phyloP scores from a whole-genome alignment of 768 basidiomycete species.

The Suillus occidentalis region DNA sequence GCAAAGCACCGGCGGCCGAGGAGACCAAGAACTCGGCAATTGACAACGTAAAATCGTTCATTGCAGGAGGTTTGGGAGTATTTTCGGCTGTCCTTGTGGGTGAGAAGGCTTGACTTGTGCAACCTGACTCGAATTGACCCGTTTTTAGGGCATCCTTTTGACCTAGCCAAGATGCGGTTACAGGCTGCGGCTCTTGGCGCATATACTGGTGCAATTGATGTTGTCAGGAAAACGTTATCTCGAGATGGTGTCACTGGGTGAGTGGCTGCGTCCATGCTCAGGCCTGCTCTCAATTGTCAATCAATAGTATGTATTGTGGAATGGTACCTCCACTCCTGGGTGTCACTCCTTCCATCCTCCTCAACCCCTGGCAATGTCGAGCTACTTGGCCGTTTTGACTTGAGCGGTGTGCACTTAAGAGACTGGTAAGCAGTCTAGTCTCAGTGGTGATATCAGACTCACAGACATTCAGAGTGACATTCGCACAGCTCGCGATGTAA shows the following conservation, averaged over 20 bases:
- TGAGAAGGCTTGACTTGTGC: conserved; percentile 35
- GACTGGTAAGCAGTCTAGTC: conserved; percentile 65
- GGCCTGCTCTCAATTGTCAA: conserved; percentile 7
- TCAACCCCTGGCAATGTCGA: no score
- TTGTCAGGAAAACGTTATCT: conserved; percentile 88
- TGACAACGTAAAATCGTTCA: conserved; percentile 74
- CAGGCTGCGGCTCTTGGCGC: conserved; percentile 89
- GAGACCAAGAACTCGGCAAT: conserved; percentile 28
- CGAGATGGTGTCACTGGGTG: conserved; percentile 89
- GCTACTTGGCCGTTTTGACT: conserved; percentile 93
- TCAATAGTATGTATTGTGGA: conserved; percentile 79
- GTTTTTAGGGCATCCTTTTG: conserved; percentile 88
- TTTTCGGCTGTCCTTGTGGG: conserved; percentile 86
- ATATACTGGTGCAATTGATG: conserved; percentile 92
- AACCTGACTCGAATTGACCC: conserved; percentile 10
- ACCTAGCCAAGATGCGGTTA: conserved; percentile 90
- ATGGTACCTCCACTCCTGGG: conserved; percentile 93
- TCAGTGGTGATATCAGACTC: conserved; percentile 16
- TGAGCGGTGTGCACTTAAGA: conserved; percentile 88
- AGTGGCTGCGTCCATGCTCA: conserved; percentile 4
- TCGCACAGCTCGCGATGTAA: conserved; percentile 96
- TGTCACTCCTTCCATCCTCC: no score
- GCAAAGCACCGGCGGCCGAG: conserved; percentile 21
- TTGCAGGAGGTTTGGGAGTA: conserved; percentile 94
- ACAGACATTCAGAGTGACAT: conserved; percentile 69